A percentile compares a stretch with the other conserved stretches of the same genome.
Evolutionary conservation across 2,329 filamentous ascomycete genomes (phyloP).

Genomic region (Talaromyces sp.): DNA sequence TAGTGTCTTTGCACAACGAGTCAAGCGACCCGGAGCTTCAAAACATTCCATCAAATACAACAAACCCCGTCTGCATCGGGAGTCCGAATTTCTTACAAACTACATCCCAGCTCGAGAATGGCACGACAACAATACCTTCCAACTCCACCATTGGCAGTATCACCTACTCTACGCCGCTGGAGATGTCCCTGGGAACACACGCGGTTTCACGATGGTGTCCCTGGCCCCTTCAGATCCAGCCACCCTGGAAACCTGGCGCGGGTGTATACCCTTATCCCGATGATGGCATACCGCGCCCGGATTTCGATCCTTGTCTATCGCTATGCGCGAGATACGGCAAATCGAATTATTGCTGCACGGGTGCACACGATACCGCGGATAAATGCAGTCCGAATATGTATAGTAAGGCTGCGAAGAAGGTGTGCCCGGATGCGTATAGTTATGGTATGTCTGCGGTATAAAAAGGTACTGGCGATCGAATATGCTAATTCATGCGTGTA

Average conservation of each 20-base stretch:
- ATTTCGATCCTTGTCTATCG: conserved; percentile 73
- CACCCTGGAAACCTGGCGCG: conserved; percentile 64
- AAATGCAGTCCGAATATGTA: conserved; percentile 66
- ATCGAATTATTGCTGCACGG: conserved; percentile 71
- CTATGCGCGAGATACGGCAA: conserved; percentile 67
- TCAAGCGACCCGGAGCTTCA: conserved; percentile 59
- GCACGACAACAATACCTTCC: conserved; percentile 48
- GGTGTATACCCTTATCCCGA: conserved; percentile 79
- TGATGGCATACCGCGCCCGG: conserved; percentile 64
- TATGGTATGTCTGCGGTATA: conserved; percentile 53
- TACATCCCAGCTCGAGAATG: conserved; percentile 47
- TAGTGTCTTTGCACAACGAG: conserved; percentile 44
- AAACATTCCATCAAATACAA: conserved; percentile 68
- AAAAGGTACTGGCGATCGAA: background rate
- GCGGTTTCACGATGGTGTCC: conserved; percentile 70
- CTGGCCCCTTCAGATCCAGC: conserved; percentile 68
- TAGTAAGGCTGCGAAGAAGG: conserved; percentile 63
- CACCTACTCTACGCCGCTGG: conserved; percentile 65
- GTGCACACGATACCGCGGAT: conserved; percentile 60
- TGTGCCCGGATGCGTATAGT: conserved; percentile 83
- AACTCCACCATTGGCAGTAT: conserved; percentile 54
- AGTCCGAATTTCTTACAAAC: conserved; percentile 58
- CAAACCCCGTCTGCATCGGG: conserved; percentile 72
- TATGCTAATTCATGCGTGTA: conserved; percentile 19
- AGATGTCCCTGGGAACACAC: conserved; percentile 55